Conservation (phyloP, 78 protist genomes). For the Pigoraptor vietnamica region DNA sequence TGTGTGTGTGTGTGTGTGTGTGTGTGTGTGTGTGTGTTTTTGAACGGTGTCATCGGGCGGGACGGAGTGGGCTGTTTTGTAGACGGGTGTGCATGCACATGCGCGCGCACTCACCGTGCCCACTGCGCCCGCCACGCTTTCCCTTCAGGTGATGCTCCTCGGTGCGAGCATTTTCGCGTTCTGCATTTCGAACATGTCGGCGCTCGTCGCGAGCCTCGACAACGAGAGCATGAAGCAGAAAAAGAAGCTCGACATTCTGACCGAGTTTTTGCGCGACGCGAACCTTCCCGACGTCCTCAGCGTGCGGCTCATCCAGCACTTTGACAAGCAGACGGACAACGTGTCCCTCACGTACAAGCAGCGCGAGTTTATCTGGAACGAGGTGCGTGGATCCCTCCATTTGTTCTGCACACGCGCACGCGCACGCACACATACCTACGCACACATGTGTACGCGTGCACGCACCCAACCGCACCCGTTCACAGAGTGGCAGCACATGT, state of each 20-base stretch:
- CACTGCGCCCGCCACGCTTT: too few relatives aligned
- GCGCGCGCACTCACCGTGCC: too few relatives aligned
- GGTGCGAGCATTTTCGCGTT: not conserved
- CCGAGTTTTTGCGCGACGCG: not conserved
- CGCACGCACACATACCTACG: too few relatives aligned
- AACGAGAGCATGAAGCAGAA: not conserved
- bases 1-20: too few relatives aligned
- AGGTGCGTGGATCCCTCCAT: not conserved
- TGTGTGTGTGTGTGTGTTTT: too few relatives aligned
- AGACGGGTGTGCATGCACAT: too few relatives aligned
- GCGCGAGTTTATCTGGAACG: not conserved
- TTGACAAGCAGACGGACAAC: not conserved
- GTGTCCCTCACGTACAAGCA: not conserved
- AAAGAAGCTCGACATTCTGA: not conserved
- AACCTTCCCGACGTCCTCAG: not conserved
- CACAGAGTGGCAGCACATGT: too few relatives aligned
- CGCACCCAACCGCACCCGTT: too few relatives aligned
- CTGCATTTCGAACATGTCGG: not conserved
- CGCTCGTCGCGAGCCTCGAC: not conserved
- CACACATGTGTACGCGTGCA: too few relatives aligned
- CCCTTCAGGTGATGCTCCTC: not conserved
- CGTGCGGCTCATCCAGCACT: not conserved
- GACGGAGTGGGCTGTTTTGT: too few relatives aligned
- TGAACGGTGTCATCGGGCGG: too few relatives aligned
- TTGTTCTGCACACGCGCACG: not conserved